Conservation (phyloP, 2,329 filamentous ascomycete species). For the Cephalotrichum gorgonifer region DNA sequence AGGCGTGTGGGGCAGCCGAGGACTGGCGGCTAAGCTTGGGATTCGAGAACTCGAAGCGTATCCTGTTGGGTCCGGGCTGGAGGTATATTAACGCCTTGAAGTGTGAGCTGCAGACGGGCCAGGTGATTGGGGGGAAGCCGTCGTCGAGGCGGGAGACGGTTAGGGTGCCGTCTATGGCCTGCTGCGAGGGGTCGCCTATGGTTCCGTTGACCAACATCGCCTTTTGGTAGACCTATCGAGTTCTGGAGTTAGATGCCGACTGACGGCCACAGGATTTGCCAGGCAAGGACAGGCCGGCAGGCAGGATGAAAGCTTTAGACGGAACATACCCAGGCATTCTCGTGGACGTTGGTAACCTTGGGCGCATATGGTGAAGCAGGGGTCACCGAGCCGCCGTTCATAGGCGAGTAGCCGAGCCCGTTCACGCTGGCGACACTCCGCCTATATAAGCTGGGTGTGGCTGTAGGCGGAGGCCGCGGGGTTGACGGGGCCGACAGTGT, state of each 20-base stretch:
- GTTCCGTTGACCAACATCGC: slow-evolving; percentile 72
- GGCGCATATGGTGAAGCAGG: slow-evolving; percentile 73
- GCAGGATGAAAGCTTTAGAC: slow-evolving; percentile 5
- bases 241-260: neutral
- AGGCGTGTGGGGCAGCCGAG: slow-evolving; percentile 62
- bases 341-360: slow-evolving; percentile 64
- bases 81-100: slow-evolving; percentile 90
- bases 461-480: neutral
- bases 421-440: slow-evolving; percentile 56
- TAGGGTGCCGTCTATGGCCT: slow-evolving; percentile 66
- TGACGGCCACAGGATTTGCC: neutral
- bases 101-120: slow-evolving; percentile 81
- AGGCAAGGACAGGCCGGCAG: neutral
- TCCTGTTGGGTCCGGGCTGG: slow-evolving; percentile 78
- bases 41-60: slow-evolving; percentile 81
- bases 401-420: slow-evolving; percentile 34
- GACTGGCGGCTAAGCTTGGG: slow-evolving; percentile 64
- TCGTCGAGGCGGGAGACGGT: slow-evolving; percentile 77
- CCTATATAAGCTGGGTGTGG: slow-evolving; percentile 19
- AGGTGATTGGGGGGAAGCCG: slow-evolving; percentile 68
- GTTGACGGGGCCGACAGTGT: neutral
- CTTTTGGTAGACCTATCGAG: slow-evolving; percentile 74
- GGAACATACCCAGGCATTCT: slow-evolving; percentile 71
- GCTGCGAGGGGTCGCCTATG: slow-evolving; percentile 61
- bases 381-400: slow-evolving; percentile 26